Evolutionary conservation across 257 asterid genomes (phyloP), one percentile per base, ranked within the genome.

Genomic region (Fraxinus anomala): DNA sequence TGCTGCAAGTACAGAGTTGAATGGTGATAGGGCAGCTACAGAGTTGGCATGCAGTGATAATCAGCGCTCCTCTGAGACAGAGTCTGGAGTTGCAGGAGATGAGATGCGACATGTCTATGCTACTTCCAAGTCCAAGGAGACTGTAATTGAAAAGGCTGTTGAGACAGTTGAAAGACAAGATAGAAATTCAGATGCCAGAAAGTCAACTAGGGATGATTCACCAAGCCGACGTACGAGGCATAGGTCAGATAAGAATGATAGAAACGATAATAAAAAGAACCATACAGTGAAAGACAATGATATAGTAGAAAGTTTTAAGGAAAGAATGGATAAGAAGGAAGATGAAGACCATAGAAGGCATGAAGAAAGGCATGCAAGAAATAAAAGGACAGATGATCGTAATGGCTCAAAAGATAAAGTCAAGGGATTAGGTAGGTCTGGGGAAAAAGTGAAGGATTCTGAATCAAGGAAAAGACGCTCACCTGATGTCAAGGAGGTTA

Each of bases 401-500:
- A 86, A 84, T 86, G 88, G 75, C 71, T 85, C 89, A 76, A 89
- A 84, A 83, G 96, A 91, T 74, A 88, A 81, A 86, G 86, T 73
- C 73, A 88, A 89, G 83, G 98, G 88, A 71, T 84, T 77, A 86
- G 87, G 72, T 80, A 89, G 86, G 84, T 77, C 79, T 51, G 90
- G 82, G 73, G 96, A 88, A 81, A 91, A 85, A 73, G 80, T 84
- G 68, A 92, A 82, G 89, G 88, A 84, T 80, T 84, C 86, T 76
- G 97, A 89, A 77, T 82, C 97, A 70, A 91, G 91, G 88, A 91
- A 83, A 87, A 85, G 88, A 24, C 73, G 14, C 14, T 85, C 94
- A 59, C 92, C 96, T 40, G 81, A 81, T 73, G 83, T 68, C 83
- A 88, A 86, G 88, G 99, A 86, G 59, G 87, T 80, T 76, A 86